A percentile compares a stretch with the other conserved stretches of the same genome.
Conservation (phyloP, 2,329 filamentous ascomycete species). For the Magnaporthiopsis poae region DNA sequence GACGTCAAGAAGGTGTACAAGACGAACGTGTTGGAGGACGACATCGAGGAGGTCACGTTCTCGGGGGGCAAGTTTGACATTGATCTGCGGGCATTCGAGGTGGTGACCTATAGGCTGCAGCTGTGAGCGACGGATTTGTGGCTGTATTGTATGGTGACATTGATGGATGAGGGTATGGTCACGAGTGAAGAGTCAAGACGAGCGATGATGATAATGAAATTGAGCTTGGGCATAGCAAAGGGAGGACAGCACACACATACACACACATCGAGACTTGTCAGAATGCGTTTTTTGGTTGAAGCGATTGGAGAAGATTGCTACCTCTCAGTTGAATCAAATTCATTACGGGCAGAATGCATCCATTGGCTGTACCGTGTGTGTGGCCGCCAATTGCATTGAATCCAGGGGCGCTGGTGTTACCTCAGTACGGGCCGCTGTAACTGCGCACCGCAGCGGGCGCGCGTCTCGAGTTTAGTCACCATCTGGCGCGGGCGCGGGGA, state of each 20-base stretch:
- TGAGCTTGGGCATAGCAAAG: background rate
- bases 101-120: constrained; percentile 54
- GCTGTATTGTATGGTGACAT: background rate
- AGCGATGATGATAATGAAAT: background rate
- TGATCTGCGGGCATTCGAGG: constrained; percentile 69
- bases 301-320: too few species aligned
- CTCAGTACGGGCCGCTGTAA: too few species aligned
- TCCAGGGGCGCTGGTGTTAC: too few species aligned
- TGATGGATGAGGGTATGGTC: background rate
- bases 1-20: constrained; percentile 69
- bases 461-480: too few species aligned
- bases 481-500: too few species aligned
- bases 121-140: constrained; percentile 6
- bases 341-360: too few species aligned
- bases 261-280: background rate
- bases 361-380: too few species aligned
- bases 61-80: constrained; percentile 45
- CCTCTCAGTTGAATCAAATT: too few species aligned
- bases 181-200: background rate
- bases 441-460: too few species aligned
- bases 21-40: constrained; percentile 82
- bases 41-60: constrained; percentile 55
- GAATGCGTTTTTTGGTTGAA: background rate
- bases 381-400: too few species aligned
- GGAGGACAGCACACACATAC: background rate